Conservation (phyloP, 2,329 filamentous ascomycete species). For the Lecanoromycetidae sp. region DNA sequence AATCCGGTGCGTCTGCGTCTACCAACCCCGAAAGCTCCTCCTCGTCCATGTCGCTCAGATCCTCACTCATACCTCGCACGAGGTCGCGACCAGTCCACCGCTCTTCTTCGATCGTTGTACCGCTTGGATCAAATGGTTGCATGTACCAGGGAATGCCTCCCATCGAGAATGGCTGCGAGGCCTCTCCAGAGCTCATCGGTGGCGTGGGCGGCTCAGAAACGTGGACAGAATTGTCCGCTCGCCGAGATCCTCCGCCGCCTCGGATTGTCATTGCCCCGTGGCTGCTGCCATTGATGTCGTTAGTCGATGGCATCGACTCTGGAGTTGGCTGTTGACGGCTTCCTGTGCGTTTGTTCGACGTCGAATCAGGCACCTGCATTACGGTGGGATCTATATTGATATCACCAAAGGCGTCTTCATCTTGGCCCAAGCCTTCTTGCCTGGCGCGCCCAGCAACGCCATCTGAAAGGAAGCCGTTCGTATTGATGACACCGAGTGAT, state of each 20-base stretch:
- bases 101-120: constrained; percentile 68
- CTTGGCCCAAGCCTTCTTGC: too few relatives aligned
- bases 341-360: constrained; percentile 2
- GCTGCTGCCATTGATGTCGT: not conserved
- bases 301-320: constrained; percentile 17
- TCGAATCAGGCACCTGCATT: not conserved
- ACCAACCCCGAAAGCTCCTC: constrained; percentile 66
- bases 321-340: constrained; percentile 17
- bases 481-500: too few relatives aligned
- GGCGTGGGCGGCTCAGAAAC: constrained; percentile 27
- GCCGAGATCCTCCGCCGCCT: not conserved
- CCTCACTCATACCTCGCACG: constrained; percentile 64
- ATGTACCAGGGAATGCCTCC: constrained; percentile 87
- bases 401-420: not conserved
- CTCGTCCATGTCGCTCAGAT: constrained; percentile 80
- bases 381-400: not conserved
- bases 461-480: too few relatives aligned
- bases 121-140: constrained; percentile 62
- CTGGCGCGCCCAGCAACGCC: too few relatives aligned
- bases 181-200: constrained; percentile 31
- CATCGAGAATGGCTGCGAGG: constrained; percentile 42
- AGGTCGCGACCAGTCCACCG: constrained; percentile 61
- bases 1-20: constrained; percentile 34
- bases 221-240: constrained; percentile 7
- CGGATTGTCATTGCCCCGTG: constrained; percentile 16